Evolutionary conservation across 345 rosid species (phyloP).

Genomic region (Theobroma cacao): DNA sequence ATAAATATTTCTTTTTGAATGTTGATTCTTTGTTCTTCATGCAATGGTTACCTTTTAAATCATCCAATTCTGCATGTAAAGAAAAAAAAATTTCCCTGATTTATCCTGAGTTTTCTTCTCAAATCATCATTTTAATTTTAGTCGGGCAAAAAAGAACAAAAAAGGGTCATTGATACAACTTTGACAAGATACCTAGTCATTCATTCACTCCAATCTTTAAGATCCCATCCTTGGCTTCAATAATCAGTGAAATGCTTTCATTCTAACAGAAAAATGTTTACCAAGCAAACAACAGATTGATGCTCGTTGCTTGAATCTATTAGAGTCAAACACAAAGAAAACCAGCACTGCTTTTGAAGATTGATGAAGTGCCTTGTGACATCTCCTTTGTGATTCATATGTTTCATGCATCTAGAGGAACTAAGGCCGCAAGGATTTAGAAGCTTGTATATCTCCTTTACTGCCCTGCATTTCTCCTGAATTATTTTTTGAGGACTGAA

Average conservation of each 20-base stretch:
- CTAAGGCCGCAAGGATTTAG: background rate
- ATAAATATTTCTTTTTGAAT: background rate
- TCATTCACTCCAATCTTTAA: background rate
- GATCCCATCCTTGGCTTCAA: background rate
- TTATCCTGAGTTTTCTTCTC: background rate
- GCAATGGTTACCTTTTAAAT: background rate
- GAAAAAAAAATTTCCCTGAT: background rate
- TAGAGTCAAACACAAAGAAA: background rate
- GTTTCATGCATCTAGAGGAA: background rate
- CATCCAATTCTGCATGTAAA: background rate
- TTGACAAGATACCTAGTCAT: background rate
- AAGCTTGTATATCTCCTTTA: background rate
- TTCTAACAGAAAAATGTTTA: background rate
- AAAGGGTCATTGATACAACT: background rate
- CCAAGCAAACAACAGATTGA: background rate
- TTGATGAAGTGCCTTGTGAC: background rate
- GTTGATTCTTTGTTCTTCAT: background rate
- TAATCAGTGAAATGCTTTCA: background rate
- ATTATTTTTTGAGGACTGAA: conserved; percentile 7
- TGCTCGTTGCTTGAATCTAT: background rate
- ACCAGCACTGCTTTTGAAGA: background rate
- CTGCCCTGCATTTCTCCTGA: background rate
- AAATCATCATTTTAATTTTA: background rate
- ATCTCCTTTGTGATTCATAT: background rate
- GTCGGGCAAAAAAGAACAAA: background rate